Percentiles rank a stretch among this genome's conserved stretches.
Conservation (phyloP, 345 rosid genomes). For the Hibiscus mutabilis region DNA sequence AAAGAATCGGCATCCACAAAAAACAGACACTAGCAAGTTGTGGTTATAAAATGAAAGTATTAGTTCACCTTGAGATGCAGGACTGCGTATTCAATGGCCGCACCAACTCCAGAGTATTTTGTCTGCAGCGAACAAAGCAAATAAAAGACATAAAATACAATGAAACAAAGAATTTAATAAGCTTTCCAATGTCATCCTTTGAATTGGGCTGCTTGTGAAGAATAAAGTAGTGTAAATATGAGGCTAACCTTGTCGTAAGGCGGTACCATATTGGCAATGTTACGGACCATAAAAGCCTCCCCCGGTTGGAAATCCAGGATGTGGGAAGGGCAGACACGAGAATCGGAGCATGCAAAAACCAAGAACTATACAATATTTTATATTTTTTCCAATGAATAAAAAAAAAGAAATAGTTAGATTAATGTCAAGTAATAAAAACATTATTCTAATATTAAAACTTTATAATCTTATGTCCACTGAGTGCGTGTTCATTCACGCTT, state of each 20-base stretch:
- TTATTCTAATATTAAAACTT: no score
- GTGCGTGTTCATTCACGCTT: no score
- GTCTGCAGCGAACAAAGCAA: constrained; percentile 33
- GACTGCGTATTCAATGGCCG: constrained; percentile 95
- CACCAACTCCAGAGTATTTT: constrained; percentile 64
- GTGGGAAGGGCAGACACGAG: constrained; percentile 93
- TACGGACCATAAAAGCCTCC: constrained; percentile 91
- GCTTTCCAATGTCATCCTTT: no score
- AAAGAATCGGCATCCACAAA: no score
- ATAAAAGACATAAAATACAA: neutral
- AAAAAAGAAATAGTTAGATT: no score
- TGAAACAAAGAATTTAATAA: no score
- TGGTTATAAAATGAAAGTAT: neutral
- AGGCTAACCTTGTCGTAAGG: constrained; percentile 56
- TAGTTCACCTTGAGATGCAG: constrained; percentile 74
- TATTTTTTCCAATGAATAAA: neutral
- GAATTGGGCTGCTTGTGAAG: no score
- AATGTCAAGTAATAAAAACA: no score
- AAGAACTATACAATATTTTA: constrained; percentile 47
- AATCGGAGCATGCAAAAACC: constrained; percentile 98
- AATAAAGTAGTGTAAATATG: neutral
- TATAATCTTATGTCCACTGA: no score
- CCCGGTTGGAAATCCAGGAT: constrained; percentile 88
- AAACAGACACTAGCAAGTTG: neutral
- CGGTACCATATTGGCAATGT: constrained; percentile 98